Evolutionary conservation across 805 yeast genomes (phyloP), one percentile per base, ranked within the genome.

Genomic region (Pichia nanzhaoensis): DNA sequence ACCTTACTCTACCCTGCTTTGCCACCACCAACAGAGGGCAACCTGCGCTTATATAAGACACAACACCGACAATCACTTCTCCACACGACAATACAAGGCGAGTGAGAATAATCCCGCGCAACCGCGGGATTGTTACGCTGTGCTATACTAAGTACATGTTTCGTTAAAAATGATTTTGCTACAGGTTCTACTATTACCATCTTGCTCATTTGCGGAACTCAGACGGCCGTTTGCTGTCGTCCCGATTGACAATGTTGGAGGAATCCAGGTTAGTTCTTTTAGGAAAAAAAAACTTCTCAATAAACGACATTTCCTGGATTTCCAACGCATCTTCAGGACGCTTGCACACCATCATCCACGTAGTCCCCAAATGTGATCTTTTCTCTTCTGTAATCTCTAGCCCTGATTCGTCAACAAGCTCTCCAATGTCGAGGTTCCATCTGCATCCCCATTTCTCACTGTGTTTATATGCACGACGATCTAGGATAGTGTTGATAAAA

Each of bases 381-480:
- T 77, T 78, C 56, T 86, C 91, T 53, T 78, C 80, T 2, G 89
- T 86, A 37, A 93, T 75, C 52, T 84, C 90, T 45, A 93, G 69
- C 0, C 95, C 95, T 6, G 95, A 81, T 47, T 79, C 80, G 59
- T 84, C 90, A 22, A 93, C 73, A 34, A 93, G 71, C 55, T 84
- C 95, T 20, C 90, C 95, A 53, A 93, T 86, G 59, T 93, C 98
- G 51, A 93, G 68, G 60, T 93, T 93, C 97, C 98, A 93, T 58
- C 98, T 72, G 64, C 99, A 93, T 1, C 96, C 99, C 97, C 98
- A 93, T 3, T 82, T 79, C 48, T 83, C 77, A 67, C 90, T 77
- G 64, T 96, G 82, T 54, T 78, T 77, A 50, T 79, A 89, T 3
- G 96, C 90, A 51, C 93, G 73, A 49, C 78, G 77, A 62, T 93